phyloP scores from a whole-genome alignment of 495 filamentous ascomycete species.

The Entonaema liquescens region DNA sequence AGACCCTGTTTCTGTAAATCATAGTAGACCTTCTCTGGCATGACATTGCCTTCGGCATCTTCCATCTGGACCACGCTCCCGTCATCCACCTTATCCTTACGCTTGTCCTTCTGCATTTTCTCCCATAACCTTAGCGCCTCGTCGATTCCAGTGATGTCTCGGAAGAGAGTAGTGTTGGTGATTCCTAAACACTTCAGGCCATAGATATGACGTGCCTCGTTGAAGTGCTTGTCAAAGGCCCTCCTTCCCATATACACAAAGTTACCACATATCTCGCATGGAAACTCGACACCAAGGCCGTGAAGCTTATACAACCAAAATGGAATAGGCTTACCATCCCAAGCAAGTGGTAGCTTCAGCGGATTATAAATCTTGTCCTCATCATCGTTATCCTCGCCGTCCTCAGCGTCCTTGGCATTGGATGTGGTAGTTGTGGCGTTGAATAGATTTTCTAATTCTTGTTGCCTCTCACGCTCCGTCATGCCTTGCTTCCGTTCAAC shows the following conservation, averaged over 20 bases:
- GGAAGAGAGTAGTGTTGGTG: conserved; percentile 88
- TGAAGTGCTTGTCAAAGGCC: conserved; percentile 98
- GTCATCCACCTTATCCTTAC: conserved; percentile 74
- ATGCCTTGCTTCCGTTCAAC: conserved; percentile 94
- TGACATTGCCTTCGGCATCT: conserved; percentile 95
- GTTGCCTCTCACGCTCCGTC: conserved; percentile 92
- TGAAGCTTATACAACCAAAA: conserved; percentile 99
- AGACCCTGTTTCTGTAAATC: conserved; percentile 81
- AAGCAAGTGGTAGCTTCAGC: conserved; percentile 91
- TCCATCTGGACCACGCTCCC: conserved; percentile 97
- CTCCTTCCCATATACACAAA: conserved; percentile 96
- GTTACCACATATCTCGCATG: conserved; percentile 96
- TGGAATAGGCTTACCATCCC: conserved; percentile 98
- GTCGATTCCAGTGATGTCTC: conserved; percentile 91
- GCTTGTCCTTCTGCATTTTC: conserved; percentile 87
- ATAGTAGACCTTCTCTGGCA: conserved; percentile 97
- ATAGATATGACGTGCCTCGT: conserved; percentile 89
- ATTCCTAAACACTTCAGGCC: conserved; percentile 94
- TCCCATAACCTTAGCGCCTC: conserved; percentile 91
- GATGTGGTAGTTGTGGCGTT: conserved; percentile 58
- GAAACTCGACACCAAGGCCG: conserved; percentile 92
- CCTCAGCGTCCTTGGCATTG: conserved; percentile 59
- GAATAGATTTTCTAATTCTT: conserved; percentile 88
- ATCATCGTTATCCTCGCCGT: conserved; percentile 68
- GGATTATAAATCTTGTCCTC: conserved; percentile 96